These are phyloP conservation scores for Vitis hybrid DNA, from an alignment of 177 flowering plant species.

Conservation along the genomic window DNA sequence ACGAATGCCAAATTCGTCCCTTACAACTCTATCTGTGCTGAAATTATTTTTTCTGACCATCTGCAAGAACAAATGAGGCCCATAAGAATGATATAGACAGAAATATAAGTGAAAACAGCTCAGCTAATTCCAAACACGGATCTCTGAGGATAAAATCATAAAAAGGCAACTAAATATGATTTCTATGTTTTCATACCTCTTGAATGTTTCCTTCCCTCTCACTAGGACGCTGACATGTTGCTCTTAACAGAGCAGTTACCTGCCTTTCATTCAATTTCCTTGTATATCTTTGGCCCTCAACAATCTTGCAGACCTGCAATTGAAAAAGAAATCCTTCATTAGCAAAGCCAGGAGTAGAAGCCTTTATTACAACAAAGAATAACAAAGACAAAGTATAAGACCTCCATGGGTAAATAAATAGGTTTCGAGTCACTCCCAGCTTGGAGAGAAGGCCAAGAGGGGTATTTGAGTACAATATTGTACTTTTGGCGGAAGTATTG, in stretches of 20 bases:
- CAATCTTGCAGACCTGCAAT: conserved; percentile 64
- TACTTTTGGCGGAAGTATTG: conserved; percentile 59
- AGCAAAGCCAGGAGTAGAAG: background rate
- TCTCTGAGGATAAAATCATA: too few relatives aligned
- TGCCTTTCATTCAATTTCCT: conserved; percentile 74
- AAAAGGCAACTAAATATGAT: too few relatives aligned
- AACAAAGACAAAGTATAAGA: conserved; percentile 10
- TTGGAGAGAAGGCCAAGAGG: conserved; percentile 47
- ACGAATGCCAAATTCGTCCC: conserved; percentile 61
- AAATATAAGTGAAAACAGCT: background rate
- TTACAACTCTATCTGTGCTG: conserved; percentile 25
- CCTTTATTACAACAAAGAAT: background rate
- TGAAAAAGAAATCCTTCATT: background rate
- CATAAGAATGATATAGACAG: background rate
- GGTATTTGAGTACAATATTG: conserved; percentile 18
- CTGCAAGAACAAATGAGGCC: conserved; percentile 15
- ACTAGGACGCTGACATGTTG: conserved; percentile 68
- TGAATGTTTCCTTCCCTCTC: conserved; percentile 38
- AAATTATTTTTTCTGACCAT: conserved; percentile 38
- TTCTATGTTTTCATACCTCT: conserved; percentile 25
- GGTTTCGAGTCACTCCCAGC: conserved; percentile 55
- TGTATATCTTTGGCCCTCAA: conserved; percentile 55
- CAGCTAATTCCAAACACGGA: too few relatives aligned
- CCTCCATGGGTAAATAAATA: conserved; percentile 82
- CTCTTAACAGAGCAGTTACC: conserved; percentile 58